Evolutionary conservation across 1,284 basidiomycete genomes (phyloP).

Genomic region (Ustilago sp.): DNA sequence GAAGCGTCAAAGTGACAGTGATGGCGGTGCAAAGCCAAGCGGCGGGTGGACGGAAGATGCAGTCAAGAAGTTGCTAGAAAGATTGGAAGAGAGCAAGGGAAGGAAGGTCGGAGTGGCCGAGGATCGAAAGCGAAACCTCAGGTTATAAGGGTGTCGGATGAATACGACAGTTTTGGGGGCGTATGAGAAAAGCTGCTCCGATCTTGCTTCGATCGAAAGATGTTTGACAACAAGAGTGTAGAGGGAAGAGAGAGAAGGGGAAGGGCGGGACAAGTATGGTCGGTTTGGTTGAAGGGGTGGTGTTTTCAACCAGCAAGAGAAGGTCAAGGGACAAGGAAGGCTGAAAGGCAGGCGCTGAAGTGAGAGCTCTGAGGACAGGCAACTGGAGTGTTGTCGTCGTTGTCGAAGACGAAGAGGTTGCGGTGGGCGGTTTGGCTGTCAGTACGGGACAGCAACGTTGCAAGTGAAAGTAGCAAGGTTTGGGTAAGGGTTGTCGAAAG

Average conservation of each 20-base stretch:
- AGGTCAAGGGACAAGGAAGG: constrained; percentile 2
- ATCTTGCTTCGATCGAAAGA: neutral
- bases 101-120: neutral
- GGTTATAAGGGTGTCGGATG: constrained; percentile 2
- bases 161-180: neutral
- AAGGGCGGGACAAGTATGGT: neutral
- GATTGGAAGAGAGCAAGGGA: neutral
- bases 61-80: neutral
- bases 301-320: neutral
- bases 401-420: neutral
- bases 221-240: neutral
- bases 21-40: neutral
- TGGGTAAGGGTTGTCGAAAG: neutral
- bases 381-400: neutral
- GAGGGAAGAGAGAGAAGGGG: neutral
- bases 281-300: neutral
- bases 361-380: neutral
- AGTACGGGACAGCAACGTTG: neutral
- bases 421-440: too few species aligned
- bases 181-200: neutral
- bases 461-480: neutral
- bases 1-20: neutral
- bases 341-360: neutral
- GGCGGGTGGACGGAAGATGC: neutral
- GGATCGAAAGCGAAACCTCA: constrained; percentile 1